Percentiles rank a stretch among this genome's conserved stretches.
Evolutionary conservation across 2,329 filamentous ascomycete species (phyloP).

Genomic region (Lachnellula arida): DNA sequence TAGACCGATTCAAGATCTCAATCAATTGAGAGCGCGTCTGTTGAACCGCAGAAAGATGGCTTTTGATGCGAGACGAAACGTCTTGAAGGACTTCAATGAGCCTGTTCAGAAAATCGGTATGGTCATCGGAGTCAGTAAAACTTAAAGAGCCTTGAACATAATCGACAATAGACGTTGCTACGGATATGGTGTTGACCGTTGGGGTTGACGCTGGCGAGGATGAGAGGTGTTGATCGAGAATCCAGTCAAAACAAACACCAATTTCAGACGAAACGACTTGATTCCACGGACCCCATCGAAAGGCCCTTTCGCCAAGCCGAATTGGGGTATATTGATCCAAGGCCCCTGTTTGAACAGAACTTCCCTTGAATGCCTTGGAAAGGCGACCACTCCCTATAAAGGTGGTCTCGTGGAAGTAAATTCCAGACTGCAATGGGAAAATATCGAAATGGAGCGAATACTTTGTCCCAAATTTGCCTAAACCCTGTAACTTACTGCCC

Average conservation of each 20-base stretch:
- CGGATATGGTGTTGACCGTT: slow-evolving; percentile 8
- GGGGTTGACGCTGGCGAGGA: background rate
- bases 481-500: slow-evolving; percentile 43
- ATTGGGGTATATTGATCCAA: slow-evolving; percentile 38
- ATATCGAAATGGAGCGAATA: slow-evolving; percentile 61
- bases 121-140: slow-evolving; percentile 14
- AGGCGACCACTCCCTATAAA: slow-evolving; percentile 52
- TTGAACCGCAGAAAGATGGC: background rate
- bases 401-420: slow-evolving; percentile 57
- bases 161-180: slow-evolving; percentile 22
- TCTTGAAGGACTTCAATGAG: slow-evolving; percentile 28
- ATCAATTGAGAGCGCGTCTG: slow-evolving; percentile 3
- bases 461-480: slow-evolving; percentile 56
- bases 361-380: slow-evolving; percentile 29
- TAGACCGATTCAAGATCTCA: slow-evolving; percentile 17
- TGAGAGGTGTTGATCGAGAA: slow-evolving; percentile 41
- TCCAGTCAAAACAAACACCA: slow-evolving; percentile 56
- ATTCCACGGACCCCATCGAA: slow-evolving; percentile 55
- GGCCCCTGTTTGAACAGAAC: slow-evolving; percentile 22
- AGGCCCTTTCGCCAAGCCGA: slow-evolving; percentile 42
- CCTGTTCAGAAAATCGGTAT: slow-evolving; percentile 23
- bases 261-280: slow-evolving; percentile 56
- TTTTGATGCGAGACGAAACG: slow-evolving; percentile 15
- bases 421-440: slow-evolving; percentile 50
- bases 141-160: slow-evolving; percentile 27